Percentiles rank a stretch among this genome's conserved stretches.
Evolutionary conservation across 345 rosid genomes (phyloP).

Genomic region (Syzygium oleosum): DNA sequence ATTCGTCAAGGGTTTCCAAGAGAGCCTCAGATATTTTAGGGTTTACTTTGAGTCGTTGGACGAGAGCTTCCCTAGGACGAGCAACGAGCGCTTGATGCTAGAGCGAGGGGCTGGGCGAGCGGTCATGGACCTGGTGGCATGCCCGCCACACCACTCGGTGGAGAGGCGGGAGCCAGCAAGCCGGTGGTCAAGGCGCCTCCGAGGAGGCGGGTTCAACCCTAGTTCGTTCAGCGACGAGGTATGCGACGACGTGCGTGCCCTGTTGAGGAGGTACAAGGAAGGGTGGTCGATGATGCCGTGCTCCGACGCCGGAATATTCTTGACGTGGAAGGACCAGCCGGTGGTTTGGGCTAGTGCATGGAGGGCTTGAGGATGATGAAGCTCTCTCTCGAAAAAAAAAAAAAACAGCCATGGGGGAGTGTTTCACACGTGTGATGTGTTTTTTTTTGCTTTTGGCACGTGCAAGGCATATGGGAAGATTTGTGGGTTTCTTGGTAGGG

Average conservation of each 20-base stretch:
- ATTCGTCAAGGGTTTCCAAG: conserved; percentile 61
- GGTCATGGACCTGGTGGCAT: conserved; percentile 73
- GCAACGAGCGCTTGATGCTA: conserved; percentile 80
- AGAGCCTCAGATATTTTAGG: conserved; percentile 83
- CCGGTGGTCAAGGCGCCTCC: conserved; percentile 67
- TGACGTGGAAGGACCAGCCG: conserved; percentile 90
- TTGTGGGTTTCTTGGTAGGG: not conserved
- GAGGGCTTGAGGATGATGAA: conserved; percentile 36
- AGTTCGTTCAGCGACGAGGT: conserved; percentile 71
- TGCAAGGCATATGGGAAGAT: not conserved
- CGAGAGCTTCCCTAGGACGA: conserved; percentile 65
- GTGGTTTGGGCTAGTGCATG: conserved; percentile 98
- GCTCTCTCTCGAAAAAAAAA: not conserved
- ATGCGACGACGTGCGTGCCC: conserved; percentile 79
- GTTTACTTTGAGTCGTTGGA: conserved; percentile 81
- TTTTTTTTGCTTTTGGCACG: not conserved
- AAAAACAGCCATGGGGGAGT: not conserved
- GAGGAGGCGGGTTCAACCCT: conserved; percentile 42
- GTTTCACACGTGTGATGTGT: not conserved
- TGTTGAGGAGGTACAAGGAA: conserved; percentile 89
- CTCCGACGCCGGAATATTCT: conserved; percentile 73
- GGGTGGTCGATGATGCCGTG: conserved; percentile 85
- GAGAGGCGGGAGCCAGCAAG: conserved; percentile 75
- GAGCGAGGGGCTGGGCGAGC: conserved; percentile 77
- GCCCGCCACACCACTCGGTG: conserved; percentile 48